phyloP scores from a whole-genome alignment of 768 basidiomycete species.

The Leccinum olivaceopallidum region DNA sequence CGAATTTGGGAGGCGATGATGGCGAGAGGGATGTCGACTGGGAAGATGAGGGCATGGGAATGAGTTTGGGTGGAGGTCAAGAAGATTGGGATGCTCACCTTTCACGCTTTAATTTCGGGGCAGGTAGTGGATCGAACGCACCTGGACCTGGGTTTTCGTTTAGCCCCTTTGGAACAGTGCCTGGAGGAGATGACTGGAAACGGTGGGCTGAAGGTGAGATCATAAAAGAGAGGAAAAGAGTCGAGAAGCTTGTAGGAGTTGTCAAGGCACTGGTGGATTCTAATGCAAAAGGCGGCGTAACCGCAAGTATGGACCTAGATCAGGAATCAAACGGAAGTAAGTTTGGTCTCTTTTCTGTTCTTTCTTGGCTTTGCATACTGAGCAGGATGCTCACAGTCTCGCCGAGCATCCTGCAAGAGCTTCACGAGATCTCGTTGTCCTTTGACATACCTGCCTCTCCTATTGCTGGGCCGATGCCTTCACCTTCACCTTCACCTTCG shows the following conservation, averaged over 20 bases:
- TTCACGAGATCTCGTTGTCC: slow-evolving; percentile 30
- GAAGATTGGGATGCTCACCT: slow-evolving; percentile 29
- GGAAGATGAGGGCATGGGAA: slow-evolving; percentile 28
- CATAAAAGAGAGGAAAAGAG: slow-evolving; percentile 59
- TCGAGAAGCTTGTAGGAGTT: slow-evolving; percentile 59
- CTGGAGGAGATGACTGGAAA: slow-evolving; percentile 28
- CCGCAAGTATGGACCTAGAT: slow-evolving; percentile 2
- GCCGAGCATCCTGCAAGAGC: slow-evolving; percentile 25
- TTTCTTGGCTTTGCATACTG: background rate
- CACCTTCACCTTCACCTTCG: slow-evolving; percentile 31
- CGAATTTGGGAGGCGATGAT: slow-evolving; percentile 28
- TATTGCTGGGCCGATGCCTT: slow-evolving; percentile 15
- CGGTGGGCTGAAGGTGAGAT: slow-evolving; percentile 38
- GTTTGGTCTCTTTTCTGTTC: background rate
- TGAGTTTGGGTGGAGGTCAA: slow-evolving; percentile 14
- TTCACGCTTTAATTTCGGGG: slow-evolving; percentile 16
- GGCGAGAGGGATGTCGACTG: slow-evolving; percentile 29
- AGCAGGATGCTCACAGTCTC: slow-evolving; percentile 17
- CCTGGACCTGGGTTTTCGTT: slow-evolving; percentile 15
- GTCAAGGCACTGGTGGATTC: slow-evolving; percentile 65
- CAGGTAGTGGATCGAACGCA: slow-evolving; percentile 13
- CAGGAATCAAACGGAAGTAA: slow-evolving; percentile 18
- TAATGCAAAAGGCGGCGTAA: slow-evolving; percentile 41
- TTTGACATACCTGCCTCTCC: slow-evolving; percentile 24
- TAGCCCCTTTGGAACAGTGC: slow-evolving; percentile 6